phyloP scores from a whole-genome alignment of 306 rosid genomes.

The Lagenaria siceraria region DNA sequence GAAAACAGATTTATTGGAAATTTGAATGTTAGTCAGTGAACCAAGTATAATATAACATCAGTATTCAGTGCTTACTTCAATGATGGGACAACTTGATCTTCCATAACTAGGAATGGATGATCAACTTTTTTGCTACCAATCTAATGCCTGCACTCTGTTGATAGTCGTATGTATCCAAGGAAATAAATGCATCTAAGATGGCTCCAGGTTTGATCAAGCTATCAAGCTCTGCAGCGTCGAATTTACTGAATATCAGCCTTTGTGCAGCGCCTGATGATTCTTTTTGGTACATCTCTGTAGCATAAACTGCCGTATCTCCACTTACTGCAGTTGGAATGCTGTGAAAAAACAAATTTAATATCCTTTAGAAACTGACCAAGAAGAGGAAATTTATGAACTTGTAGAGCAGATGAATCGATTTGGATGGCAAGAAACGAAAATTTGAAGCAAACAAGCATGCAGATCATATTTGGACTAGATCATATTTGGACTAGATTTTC shows the following conservation, averaged over 20 bases:
- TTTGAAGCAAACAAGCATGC: neutral
- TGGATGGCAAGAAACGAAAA: neutral
- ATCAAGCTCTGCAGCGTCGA: constrained; percentile 57
- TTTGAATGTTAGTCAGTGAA: neutral
- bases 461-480: neutral
- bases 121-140: constrained; percentile 70
- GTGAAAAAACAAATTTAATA: constrained; percentile 13
- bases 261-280: constrained; percentile 53
- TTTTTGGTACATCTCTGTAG: constrained; percentile 74
- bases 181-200: constrained; percentile 63
- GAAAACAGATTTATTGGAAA: neutral
- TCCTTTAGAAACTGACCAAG: neutral
- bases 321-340: constrained; percentile 61
- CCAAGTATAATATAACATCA: neutral
- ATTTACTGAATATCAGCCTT: constrained; percentile 52
- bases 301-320: constrained; percentile 35
- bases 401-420: neutral
- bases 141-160: constrained; percentile 79
- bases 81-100: neutral
- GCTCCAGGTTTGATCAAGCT: constrained; percentile 51
- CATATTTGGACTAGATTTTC: neutral
- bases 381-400: neutral
- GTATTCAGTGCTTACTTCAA: neutral
- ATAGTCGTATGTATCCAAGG: constrained; percentile 71
- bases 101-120: constrained; percentile 38